Conservation (phyloP, 106 monocot species). For the Platanthera guangdongensis region DNA sequence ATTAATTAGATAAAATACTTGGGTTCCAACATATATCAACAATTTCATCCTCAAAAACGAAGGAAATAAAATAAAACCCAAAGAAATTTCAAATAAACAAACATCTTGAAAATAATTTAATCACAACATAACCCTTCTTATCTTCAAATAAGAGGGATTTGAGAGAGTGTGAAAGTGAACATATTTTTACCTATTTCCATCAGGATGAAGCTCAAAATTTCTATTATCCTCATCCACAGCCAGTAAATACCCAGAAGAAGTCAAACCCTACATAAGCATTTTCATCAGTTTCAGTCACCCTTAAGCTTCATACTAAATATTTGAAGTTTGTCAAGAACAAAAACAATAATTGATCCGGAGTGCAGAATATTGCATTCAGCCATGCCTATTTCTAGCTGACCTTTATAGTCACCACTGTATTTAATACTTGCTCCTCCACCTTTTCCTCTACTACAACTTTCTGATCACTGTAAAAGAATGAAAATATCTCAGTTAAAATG, state of each 20-base stretch:
- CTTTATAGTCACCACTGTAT: slow-evolving; percentile 51
- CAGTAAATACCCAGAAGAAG: slow-evolving; percentile 63
- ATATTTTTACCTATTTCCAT: slow-evolving; percentile 64
- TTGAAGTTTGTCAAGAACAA: neutral
- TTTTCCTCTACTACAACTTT: slow-evolving; percentile 71
- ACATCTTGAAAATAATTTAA: neutral
- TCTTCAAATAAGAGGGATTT: neutral
- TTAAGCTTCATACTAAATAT: neutral
- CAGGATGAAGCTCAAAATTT: slow-evolving; percentile 61
- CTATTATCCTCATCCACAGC: slow-evolving; percentile 53
- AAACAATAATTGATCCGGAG: neutral
- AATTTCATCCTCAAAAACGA: neutral
- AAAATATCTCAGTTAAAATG: neutral
- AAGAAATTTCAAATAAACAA: neutral
- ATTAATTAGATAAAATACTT: too few relatives aligned
- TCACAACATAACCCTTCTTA: neutral
- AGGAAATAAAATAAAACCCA: neutral
- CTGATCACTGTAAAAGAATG: slow-evolving; percentile 54
- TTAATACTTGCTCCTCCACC: slow-evolving; percentile 25
- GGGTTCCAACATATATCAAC: too few relatives aligned
- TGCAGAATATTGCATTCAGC: neutral
- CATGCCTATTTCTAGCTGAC: slow-evolving; percentile 16
- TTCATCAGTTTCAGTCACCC: neutral
- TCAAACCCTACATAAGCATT: slow-evolving; percentile 57
- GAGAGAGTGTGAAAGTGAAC: neutral